Percentiles rank a stretch among this genome's conserved stretches.
phyloP scores from a whole-genome alignment of 1,284 basidiomycete genomes.

The Boletellus deceptivus region DNA sequence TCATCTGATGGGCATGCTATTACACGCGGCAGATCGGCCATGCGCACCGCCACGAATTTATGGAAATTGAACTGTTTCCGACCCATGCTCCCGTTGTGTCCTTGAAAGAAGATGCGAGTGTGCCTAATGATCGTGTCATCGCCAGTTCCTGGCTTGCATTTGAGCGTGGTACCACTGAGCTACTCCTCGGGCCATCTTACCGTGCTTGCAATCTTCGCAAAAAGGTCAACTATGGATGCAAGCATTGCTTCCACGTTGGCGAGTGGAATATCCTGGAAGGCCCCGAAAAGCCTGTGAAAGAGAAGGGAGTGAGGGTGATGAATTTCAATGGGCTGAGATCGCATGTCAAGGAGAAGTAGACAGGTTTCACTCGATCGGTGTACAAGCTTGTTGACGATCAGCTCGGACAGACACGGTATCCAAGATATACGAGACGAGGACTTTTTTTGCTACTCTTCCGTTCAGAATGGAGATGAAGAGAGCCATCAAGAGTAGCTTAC shows the following conservation, averaged over 20 bases:
- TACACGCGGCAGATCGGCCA: constrained; percentile 49
- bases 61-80: constrained; percentile 42
- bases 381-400: not conserved
- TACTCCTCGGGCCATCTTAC: constrained; percentile 28
- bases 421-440: constrained; percentile 42
- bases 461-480: not conserved
- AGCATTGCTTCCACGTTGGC: constrained; percentile 44
- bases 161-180: constrained; percentile 32
- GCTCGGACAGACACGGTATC: constrained; percentile 39
- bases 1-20: not conserved
- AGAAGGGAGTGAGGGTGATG: constrained; percentile 28
- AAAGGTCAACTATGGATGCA: constrained; percentile 48
- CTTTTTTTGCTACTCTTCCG: constrained; percentile 27
- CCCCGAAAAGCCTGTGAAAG: not conserved
- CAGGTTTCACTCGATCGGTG: not conserved
- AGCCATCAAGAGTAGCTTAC: not conserved
- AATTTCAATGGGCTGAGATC: constrained; percentile 56
- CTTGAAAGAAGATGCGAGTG: not conserved
- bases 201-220: constrained; percentile 30
- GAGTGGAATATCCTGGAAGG: not conserved
- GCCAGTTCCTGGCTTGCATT: constrained; percentile 24
- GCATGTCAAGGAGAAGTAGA: constrained; percentile 59
- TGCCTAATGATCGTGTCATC: not conserved
- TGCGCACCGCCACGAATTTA: constrained; percentile 57
- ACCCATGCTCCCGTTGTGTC: not conserved